Conservation (phyloP, 306 rosid species). For the Cicer arietinum region DNA sequence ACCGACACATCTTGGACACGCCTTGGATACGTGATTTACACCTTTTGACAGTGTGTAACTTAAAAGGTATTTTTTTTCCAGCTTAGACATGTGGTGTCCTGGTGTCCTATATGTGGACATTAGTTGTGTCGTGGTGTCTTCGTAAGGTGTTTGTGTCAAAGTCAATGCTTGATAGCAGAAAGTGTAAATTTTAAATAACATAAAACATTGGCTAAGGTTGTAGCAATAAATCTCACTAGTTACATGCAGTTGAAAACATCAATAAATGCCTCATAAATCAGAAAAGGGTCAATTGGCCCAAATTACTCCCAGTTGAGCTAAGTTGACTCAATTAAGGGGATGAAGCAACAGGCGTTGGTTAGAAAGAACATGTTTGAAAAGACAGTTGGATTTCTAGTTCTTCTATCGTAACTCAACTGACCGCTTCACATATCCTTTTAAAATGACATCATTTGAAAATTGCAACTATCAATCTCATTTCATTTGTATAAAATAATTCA, state of each 20-base stretch:
- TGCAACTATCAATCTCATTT: conserved; percentile 26
- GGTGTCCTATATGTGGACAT: too few relatives aligned
- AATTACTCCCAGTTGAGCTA: not conserved
- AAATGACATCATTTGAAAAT: conserved; percentile 16
- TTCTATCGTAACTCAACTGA: conserved; percentile 24
- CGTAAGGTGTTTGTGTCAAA: too few relatives aligned
- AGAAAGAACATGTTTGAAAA: conserved; percentile 22
- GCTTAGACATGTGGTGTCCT: too few relatives aligned
- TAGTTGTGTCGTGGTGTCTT: not conserved
- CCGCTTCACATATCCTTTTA: conserved; percentile 12
- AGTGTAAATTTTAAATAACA: conserved; percentile 14
- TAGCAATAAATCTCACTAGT: conserved; percentile 41
- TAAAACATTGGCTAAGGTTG: conserved; percentile 32
- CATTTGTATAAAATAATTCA: conserved; percentile 14
- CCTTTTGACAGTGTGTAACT: too few relatives aligned
- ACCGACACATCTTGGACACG: too few relatives aligned
- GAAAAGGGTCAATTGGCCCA: conserved; percentile 11
- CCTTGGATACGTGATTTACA: too few relatives aligned
- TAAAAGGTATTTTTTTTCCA: too few relatives aligned
- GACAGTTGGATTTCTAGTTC: conserved; percentile 24
- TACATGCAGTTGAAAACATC: conserved; percentile 16
- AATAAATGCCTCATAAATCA: conserved; percentile 25
- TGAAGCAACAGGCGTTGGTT: conserved; percentile 3
- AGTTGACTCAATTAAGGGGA: not conserved
- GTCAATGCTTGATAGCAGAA: not conserved